Percentiles rank a stretch among this genome's conserved stretches.
These are phyloP conservation scores for Triangularia verruculosa DNA, from an alignment of 2,329 filamentous ascomycete genomes.

Conservation along the genomic window DNA sequence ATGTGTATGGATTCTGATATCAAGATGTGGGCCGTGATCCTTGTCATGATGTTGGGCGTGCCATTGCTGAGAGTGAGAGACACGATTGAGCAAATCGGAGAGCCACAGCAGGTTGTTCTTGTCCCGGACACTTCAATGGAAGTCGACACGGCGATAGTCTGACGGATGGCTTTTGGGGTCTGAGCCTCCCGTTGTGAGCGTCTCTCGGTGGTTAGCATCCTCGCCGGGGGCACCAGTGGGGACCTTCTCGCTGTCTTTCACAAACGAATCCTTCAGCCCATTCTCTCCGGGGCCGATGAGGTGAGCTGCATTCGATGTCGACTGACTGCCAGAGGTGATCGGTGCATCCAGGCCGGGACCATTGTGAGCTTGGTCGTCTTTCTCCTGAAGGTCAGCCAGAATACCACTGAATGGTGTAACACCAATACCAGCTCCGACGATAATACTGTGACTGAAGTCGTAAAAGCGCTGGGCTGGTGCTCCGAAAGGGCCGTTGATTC, in stretches of 20 bases:
- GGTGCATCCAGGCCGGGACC: constrained; percentile 22
- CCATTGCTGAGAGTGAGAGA: constrained; percentile 39
- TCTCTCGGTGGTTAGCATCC: not conserved
- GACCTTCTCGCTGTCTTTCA: not conserved
- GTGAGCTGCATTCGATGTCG: not conserved
- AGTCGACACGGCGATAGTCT: constrained; percentile 52
- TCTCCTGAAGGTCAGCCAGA: constrained; percentile 51
- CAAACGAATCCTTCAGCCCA: not conserved
- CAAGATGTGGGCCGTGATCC: constrained; percentile 38
- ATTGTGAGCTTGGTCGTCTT: constrained; percentile 39
- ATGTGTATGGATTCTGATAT: constrained; percentile 55
- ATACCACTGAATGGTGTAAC: constrained; percentile 58
- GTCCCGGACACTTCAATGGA: constrained; percentile 60
- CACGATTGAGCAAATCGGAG: constrained; percentile 52
- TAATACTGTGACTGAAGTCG: constrained; percentile 54
- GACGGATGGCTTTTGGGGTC: constrained; percentile 20
- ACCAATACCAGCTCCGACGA: constrained; percentile 56
- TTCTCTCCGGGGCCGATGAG: not conserved
- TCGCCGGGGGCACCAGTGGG: not conserved
- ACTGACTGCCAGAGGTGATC: not conserved
- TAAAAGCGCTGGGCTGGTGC: constrained; percentile 58
- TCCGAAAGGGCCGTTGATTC: constrained; percentile 56
- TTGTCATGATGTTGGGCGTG: constrained; percentile 36
- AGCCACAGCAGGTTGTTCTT: constrained; percentile 57
- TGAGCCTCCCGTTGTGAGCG: constrained; percentile 22